These are phyloP conservation scores for Heliosperma pusillum DNA, from an alignment of 148 eudicot species.

Conservation along the genomic window DNA sequence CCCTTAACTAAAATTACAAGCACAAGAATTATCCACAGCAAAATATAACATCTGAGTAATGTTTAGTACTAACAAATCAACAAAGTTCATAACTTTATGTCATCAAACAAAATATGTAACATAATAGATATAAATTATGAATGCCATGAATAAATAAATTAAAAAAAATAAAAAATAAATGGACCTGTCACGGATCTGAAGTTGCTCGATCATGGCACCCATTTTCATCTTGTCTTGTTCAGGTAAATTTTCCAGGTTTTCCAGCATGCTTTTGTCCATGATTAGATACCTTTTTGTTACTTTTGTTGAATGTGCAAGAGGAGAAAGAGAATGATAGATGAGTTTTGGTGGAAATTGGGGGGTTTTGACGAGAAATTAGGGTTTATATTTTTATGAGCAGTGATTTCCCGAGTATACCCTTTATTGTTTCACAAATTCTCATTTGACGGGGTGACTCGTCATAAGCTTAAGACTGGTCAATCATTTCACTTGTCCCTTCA, in stretches of 20 bases:
- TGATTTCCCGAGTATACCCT: slow-evolving; percentile 8
- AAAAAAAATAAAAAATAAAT: not conserved
- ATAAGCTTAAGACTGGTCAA: too few species aligned
- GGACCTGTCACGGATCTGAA: slow-evolving; percentile 93
- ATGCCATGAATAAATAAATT: not conserved
- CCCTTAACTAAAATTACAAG: not conserved
- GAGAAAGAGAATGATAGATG: not conserved
- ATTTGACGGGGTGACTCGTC: too few species aligned
- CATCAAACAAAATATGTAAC: not conserved
- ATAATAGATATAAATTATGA: not conserved
- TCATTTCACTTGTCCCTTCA: too few species aligned
- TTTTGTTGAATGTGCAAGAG: not conserved
- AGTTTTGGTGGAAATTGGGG: not conserved
- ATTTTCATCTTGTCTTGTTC: slow-evolving; percentile 71
- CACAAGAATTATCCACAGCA: not conserved
- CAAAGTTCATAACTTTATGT: not conserved
- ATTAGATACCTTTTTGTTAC: slow-evolving; percentile 11
- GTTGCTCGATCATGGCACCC: slow-evolving; percentile 92
- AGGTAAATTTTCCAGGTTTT: slow-evolving; percentile 65
- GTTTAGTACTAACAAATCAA: not conserved
- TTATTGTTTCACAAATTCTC: too few species aligned
- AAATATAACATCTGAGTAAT: not conserved
- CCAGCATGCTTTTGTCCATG: slow-evolving; percentile 83
- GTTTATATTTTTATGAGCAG: not conserved
- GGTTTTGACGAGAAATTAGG: slow-evolving; percentile 1